Percentiles rank a stretch among this genome's conserved stretches.
These are phyloP conservation scores for Yarrowia divulgata DNA, from an alignment of 805 yeast genomes.

Conservation along the genomic window DNA sequence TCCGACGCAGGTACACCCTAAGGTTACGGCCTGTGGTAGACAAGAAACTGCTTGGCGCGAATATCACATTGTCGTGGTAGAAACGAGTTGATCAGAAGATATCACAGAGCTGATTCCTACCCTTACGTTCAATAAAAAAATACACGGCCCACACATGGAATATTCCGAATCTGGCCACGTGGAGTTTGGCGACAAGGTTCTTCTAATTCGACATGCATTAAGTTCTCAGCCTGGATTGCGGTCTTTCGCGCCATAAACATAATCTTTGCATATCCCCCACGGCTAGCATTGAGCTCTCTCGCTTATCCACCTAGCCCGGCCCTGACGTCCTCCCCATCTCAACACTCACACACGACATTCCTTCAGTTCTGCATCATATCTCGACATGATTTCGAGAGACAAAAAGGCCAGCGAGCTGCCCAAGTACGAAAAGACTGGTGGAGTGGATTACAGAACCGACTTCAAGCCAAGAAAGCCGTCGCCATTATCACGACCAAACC, in stretches of 20 bases:
- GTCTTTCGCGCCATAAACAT: conserved; percentile 37
- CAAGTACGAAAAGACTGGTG: conserved; percentile 31
- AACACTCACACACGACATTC: not conserved
- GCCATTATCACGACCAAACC: conserved; percentile 22
- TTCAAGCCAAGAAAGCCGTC: conserved; percentile 37
- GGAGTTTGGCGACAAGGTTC: conserved; percentile 11
- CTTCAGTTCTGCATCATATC: conserved; percentile 10
- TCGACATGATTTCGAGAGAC: conserved; percentile 36
- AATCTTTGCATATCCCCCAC: conserved; percentile 25
- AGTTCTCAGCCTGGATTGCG: conserved; percentile 39
- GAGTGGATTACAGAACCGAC: conserved; percentile 21
- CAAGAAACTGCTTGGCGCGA: conserved; percentile 4
- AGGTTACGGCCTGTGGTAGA: not conserved
- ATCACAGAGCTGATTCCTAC: not conserved
- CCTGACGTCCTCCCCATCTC: not conserved
- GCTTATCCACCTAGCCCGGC: conserved; percentile 1
- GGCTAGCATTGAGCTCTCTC: conserved; percentile 15
- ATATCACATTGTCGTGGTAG: not conserved
- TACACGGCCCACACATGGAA: not conserved
- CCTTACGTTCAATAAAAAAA: not conserved
- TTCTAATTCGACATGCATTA: conserved; percentile 17
- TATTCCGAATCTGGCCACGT: conserved; percentile 27
- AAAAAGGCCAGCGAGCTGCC: conserved; percentile 35
- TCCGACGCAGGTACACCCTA: conserved; percentile 31
- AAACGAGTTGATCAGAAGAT: not conserved